Conservation (phyloP, 139 green algal species). For the Pleodorina starrii region DNA sequence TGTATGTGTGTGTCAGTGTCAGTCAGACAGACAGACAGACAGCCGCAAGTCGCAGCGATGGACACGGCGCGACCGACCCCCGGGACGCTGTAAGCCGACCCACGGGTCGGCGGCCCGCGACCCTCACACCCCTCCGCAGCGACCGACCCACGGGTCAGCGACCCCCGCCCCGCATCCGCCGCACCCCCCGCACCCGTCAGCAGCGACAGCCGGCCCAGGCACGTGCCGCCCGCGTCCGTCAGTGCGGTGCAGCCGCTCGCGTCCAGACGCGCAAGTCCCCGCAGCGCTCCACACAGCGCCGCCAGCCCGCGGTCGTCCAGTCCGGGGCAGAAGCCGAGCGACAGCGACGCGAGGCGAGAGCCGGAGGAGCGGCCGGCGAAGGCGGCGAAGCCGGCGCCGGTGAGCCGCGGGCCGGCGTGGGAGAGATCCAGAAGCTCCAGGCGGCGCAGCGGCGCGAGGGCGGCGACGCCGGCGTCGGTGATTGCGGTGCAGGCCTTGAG, state of each 20-base stretch:
- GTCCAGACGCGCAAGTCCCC: conserved; percentile 44
- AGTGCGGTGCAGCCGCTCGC: conserved; percentile 58
- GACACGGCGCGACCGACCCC: too few relatives aligned
- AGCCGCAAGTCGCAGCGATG: too few relatives aligned
- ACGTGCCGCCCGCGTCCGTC: conserved; percentile 54
- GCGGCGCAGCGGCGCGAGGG: conserved; percentile 43
- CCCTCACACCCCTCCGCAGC: too few relatives aligned
- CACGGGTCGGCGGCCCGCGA: too few relatives aligned
- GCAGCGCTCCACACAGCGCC: conserved; percentile 2
- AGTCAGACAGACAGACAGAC: too few relatives aligned
- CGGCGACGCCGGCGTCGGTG: conserved; percentile 55
- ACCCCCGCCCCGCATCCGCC: too few relatives aligned
- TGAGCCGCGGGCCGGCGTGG: conserved; percentile 12
- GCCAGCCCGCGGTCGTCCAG: conserved; percentile 62
- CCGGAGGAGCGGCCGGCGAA: conserved; percentile 6
- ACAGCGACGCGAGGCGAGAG: conserved; percentile 55
- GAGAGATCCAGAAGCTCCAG: conserved; percentile 53
- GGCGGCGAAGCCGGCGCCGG: conserved; percentile 32
- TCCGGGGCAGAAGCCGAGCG: conserved; percentile 48
- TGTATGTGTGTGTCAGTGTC: too few relatives aligned
- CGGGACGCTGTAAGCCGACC: too few relatives aligned
- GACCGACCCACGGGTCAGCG: too few relatives aligned
- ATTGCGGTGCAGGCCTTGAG: conserved; percentile 8
- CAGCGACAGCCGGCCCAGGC: conserved; percentile 46
- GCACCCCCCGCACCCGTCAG: conserved; percentile 63